Evolutionary conservation across 768 basidiomycete genomes (phyloP).

Genomic region (Kwoniella bestiolae): DNA sequence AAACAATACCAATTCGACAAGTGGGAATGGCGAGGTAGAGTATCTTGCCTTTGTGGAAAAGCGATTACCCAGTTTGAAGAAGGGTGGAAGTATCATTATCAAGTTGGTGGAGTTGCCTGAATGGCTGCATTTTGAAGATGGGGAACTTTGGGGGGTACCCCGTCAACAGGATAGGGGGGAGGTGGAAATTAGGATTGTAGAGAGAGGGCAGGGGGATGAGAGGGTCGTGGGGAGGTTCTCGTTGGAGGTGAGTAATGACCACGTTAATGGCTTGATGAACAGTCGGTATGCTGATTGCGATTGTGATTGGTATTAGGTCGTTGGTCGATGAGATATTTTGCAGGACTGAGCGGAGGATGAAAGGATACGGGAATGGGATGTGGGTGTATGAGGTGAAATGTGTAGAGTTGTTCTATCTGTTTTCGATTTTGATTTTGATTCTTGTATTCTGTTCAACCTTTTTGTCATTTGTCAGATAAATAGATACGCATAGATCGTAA

Average conservation of each 20-base stretch:
- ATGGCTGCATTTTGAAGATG: conserved; percentile 53
- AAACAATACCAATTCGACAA: conserved; percentile 16
- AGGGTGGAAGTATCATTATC: conserved; percentile 8
- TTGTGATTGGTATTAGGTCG: neutral
- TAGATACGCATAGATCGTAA: neutral
- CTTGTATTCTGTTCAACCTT: too few relatives aligned
- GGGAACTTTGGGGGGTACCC: conserved; percentile 55
- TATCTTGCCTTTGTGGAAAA: conserved; percentile 33
- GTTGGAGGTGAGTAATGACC: conserved; percentile 47
- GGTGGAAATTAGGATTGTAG: conserved; percentile 40
- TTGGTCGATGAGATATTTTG: conserved; percentile 1
- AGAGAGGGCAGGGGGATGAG: conserved; percentile 24
- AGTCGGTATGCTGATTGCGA: neutral
- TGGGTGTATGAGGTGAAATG: too few relatives aligned
- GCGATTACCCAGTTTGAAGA: conserved; percentile 10
- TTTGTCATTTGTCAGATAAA: neutral
- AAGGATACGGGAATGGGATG: too few relatives aligned
- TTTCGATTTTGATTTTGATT: too few relatives aligned
- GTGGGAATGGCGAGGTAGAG: conserved; percentile 19
- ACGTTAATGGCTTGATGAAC: too few relatives aligned
- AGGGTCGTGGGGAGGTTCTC: conserved; percentile 40
- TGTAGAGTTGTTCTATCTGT: too few relatives aligned
- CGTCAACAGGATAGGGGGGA: conserved; percentile 37
- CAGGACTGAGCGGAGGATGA: too few relatives aligned
- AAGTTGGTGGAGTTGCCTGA: conserved; percentile 33